Conservation (phyloP, 345 rosid species). For the Triadica sebifera region DNA sequence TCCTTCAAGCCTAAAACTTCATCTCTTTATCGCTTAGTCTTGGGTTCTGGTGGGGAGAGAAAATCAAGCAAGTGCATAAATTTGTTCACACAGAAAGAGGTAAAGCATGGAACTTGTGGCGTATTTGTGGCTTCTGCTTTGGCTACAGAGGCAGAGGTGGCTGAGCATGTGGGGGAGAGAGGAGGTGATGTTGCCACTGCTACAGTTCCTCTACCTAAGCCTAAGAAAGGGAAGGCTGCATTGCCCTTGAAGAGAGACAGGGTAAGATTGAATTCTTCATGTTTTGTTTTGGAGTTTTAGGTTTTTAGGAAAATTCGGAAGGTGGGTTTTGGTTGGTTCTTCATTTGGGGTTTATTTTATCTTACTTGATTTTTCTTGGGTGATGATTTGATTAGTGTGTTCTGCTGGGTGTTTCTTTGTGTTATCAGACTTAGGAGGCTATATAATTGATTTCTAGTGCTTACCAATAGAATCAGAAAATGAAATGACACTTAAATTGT, state of each 20-base stretch:
- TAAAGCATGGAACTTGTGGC: constrained; percentile 28
- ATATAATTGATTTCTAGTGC: neutral
- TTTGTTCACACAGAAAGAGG: constrained; percentile 14
- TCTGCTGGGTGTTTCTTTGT: neutral
- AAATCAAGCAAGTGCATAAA: constrained; percentile 22
- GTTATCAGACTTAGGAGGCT: neutral
- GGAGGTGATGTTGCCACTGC: constrained; percentile 35
- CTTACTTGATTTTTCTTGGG: neutral
- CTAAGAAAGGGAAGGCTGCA: constrained; percentile 87
- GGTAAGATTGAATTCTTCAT: constrained; percentile 37
- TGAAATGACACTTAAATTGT: neutral
- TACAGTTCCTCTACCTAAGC: constrained; percentile 50
- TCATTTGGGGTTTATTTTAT: neutral
- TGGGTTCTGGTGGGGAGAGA: constrained; percentile 22
- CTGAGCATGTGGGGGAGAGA: constrained; percentile 41
- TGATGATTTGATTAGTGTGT: neutral
- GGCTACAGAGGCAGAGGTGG: constrained; percentile 50
- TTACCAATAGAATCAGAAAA: neutral
- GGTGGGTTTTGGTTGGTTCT: constrained; percentile 15
- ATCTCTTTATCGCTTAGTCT: constrained; percentile 39
- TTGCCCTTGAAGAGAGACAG: constrained; percentile 84
- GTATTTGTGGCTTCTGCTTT: constrained; percentile 41
- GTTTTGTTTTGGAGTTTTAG: neutral
- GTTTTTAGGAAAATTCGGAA: constrained; percentile 10
- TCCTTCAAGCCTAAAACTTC: constrained; percentile 48